Evolutionary conservation across 2,329 filamentous ascomycete genomes (phyloP).

Genomic region (Claviceps fusiformis): DNA sequence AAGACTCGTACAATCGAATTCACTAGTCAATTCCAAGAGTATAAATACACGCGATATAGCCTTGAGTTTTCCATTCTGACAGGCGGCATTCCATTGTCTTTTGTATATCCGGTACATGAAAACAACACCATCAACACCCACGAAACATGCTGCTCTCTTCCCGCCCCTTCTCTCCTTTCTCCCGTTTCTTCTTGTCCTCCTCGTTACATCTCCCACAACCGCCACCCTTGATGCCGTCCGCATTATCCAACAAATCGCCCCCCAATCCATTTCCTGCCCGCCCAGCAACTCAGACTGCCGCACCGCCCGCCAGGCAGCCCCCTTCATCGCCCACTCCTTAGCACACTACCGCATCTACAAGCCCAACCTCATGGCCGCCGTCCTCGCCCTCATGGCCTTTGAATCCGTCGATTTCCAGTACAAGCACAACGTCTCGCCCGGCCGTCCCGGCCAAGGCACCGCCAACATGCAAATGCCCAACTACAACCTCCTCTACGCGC

Average conservation of each 20-base stretch:
- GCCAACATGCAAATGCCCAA: slow-evolving; percentile 36
- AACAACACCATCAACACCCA: neutral
- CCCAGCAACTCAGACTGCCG: slow-evolving; percentile 44
- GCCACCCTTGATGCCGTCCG: slow-evolving; percentile 14
- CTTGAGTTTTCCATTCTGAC: too few relatives aligned
- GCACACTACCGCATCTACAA: slow-evolving; percentile 38
- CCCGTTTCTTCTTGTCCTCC: neutral
- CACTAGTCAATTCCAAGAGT: neutral
- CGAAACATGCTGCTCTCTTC: slow-evolving; percentile 16
- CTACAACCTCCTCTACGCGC: slow-evolving; percentile 35
- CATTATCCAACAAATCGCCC: slow-evolving; percentile 41
- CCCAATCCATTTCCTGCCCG: slow-evolving; percentile 39
- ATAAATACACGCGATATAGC: neutral
- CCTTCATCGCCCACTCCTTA: slow-evolving; percentile 43
- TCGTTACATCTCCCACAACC: slow-evolving; percentile 8
- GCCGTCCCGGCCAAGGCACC: slow-evolving; percentile 57
- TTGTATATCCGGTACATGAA: too few relatives aligned
- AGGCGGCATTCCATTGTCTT: too few relatives aligned
- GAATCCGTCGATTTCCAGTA: slow-evolving; percentile 59
- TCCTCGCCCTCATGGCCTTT: slow-evolving; percentile 57
- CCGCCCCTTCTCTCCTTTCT: neutral
- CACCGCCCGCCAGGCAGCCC: slow-evolving; percentile 48
- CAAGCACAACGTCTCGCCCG: slow-evolving; percentile 48
- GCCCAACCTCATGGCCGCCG: slow-evolving; percentile 50
- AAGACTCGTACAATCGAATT: neutral